A percentile compares a stretch with the other conserved stretches of the same genome.
Evolutionary conservation across 2,329 filamentous ascomycete genomes (phyloP).

Genomic region (Fusarium newnesense): DNA sequence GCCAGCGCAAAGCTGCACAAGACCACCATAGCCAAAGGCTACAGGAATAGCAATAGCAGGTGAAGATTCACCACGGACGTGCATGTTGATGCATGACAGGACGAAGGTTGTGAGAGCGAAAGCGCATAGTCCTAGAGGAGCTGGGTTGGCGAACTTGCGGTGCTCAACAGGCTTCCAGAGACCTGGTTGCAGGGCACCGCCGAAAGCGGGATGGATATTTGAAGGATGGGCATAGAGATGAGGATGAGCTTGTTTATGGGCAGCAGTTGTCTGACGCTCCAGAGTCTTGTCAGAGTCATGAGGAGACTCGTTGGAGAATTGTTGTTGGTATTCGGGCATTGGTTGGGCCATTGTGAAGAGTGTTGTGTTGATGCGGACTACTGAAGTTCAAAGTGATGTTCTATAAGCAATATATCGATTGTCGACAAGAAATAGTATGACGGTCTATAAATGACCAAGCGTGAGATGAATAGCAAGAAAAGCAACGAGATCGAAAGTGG

Average conservation of each 20-base stretch:
- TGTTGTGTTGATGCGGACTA: not conserved
- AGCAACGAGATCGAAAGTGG: not conserved
- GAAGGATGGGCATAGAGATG: slow-evolving; percentile 42
- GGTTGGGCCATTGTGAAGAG: slow-evolving; percentile 36
- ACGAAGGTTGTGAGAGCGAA: slow-evolving; percentile 89
- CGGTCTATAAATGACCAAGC: not conserved
- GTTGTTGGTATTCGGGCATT: slow-evolving; percentile 8
- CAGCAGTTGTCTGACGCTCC: slow-evolving; percentile 31
- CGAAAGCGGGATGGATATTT: slow-evolving; percentile 62
- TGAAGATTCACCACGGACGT: slow-evolving; percentile 65
- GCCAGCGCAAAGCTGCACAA: slow-evolving; percentile 80
- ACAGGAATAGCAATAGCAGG: slow-evolving; percentile 76
- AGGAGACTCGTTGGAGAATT: slow-evolving; percentile 28
- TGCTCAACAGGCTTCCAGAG: slow-evolving; percentile 70
- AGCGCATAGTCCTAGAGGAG: slow-evolving; percentile 78
- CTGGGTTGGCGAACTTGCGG: slow-evolving; percentile 83
- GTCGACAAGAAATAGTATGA: not conserved
- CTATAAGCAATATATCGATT: not conserved
- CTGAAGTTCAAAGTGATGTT: not conserved
- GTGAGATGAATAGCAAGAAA: not conserved
- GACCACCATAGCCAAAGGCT: slow-evolving; percentile 79
- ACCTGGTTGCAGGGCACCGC: slow-evolving; percentile 79
- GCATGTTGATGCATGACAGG: slow-evolving; percentile 78
- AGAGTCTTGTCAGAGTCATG: slow-evolving; percentile 43
- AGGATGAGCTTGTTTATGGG: slow-evolving; percentile 35